Evolutionary conservation across 805 yeast species (phyloP).

Genomic region (Wickerhamiella australiensis): DNA sequence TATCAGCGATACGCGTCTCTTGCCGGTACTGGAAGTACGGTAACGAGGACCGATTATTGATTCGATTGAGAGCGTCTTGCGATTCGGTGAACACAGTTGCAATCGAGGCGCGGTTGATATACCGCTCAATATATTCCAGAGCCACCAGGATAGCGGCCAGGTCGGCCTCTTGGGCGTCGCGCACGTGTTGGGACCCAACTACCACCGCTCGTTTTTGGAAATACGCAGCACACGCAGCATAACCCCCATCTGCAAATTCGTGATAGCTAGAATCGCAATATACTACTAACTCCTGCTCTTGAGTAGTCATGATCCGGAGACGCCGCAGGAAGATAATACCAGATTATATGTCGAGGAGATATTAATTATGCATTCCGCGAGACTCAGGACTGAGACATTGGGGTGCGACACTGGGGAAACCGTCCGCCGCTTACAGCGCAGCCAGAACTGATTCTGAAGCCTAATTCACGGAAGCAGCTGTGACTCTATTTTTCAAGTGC

Average conservation of each 20-base stretch:
- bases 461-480: too few relatives aligned
- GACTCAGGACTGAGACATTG: neutral
- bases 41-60: neutral
- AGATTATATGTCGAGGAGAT: neutral
- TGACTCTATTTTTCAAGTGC: too few relatives aligned
- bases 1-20: neutral
- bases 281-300: neutral
- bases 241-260: neutral
- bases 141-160: neutral
- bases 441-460: too few relatives aligned
- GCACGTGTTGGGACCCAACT: neutral
- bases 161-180: neutral
- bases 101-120: neutral
- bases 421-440: too few relatives aligned
- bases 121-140: neutral
- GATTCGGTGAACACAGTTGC: neutral
- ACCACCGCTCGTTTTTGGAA: neutral
- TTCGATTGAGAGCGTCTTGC: neutral
- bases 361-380: neutral
- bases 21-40: neutral
- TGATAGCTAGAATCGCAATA: neutral
- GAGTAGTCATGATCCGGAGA: neutral
- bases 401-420: too few relatives aligned
- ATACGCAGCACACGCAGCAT: neutral
- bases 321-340: too few relatives aligned